A percentile compares a stretch with the other conserved stretches of the same genome.
Evolutionary conservation across 108 stramenopile species (phyloP).

Genomic region (Nannochloropsis salina): DNA sequence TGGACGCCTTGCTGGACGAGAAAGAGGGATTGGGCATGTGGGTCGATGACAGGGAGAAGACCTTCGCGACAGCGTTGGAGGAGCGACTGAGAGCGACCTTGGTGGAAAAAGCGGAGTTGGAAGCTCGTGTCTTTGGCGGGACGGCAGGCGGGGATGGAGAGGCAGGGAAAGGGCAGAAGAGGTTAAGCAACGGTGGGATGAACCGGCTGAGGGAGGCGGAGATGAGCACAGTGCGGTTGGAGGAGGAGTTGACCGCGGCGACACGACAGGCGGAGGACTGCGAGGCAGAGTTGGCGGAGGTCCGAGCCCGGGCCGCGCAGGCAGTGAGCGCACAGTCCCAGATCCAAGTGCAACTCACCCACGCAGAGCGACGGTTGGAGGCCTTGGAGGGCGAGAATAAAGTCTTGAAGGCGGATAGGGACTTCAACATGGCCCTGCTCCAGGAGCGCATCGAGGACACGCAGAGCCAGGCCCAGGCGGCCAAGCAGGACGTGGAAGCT

Average conservation of each 20-base stretch:
- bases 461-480: constrained; percentile 32
- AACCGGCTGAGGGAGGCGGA: neutral
- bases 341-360: neutral
- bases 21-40: constrained; percentile 26
- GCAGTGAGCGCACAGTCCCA: neutral
- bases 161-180: no score
- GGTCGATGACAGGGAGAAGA: constrained; percentile 29
- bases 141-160: neutral
- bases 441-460: constrained; percentile 36
- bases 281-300: neutral
- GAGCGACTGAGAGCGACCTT: constrained; percentile 25
- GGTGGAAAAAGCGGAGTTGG: constrained; percentile 36
- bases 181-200: neutral
- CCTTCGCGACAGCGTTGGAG: constrained; percentile 27
- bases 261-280: neutral
- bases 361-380: neutral
- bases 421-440: constrained; percentile 26
- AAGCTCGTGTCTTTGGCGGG: neutral
- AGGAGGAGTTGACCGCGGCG: constrained; percentile 34
- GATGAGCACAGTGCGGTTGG: constrained; percentile 35
- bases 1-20: constrained; percentile 35
- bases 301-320: neutral
- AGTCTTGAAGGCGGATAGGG: constrained; percentile 16
- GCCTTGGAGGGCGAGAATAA: neutral
- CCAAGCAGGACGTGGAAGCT: constrained; percentile 26